Conservation (phyloP, 208 protist species). For the Trypanosoma theileri region DNA sequence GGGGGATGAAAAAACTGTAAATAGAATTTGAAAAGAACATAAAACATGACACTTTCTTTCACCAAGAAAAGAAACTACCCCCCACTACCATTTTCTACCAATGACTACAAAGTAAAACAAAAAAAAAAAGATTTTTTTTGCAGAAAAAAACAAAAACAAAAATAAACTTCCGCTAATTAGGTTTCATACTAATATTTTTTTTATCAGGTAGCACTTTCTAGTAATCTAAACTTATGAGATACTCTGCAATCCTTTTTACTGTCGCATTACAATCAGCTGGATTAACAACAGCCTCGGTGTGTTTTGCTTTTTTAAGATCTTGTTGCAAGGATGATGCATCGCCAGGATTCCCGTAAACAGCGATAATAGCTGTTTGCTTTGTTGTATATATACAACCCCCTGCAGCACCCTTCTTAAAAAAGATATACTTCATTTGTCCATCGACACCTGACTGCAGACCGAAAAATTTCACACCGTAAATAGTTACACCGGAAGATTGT, state of each 20-base stretch:
- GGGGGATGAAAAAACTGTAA: neutral
- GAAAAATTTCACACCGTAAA: slow-evolving; percentile 87
- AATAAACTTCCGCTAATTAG: slow-evolving; percentile 9
- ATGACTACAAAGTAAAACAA: too few relatives aligned
- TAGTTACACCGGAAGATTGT: slow-evolving; percentile 71
- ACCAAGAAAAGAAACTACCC: too few relatives aligned
- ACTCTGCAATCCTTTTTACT: slow-evolving; percentile 86
- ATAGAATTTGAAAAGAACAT: neutral
- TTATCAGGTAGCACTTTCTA: slow-evolving; percentile 20
- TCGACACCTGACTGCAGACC: slow-evolving; percentile 74
- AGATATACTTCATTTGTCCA: slow-evolving; percentile 77
- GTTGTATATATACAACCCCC: slow-evolving; percentile 86
- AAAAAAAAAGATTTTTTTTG: neutral
- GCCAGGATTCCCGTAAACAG: slow-evolving; percentile 79
- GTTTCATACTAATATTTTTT: slow-evolving; percentile 7
- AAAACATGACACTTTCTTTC: neutral
- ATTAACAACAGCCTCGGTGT: slow-evolving; percentile 59
- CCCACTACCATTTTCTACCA: too few relatives aligned
- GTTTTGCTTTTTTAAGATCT: slow-evolving; percentile 43
- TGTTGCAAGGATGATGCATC: slow-evolving; percentile 56
- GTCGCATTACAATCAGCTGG: slow-evolving; percentile 84
- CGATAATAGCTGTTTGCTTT: slow-evolving; percentile 80
- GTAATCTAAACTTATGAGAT: slow-evolving; percentile 85
- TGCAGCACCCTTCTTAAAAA: slow-evolving; percentile 87
- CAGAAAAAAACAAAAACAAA: slow-evolving; percentile 10